phyloP scores from a whole-genome alignment of 2,329 filamentous ascomycete species.

The Alternaria sp. region DNA sequence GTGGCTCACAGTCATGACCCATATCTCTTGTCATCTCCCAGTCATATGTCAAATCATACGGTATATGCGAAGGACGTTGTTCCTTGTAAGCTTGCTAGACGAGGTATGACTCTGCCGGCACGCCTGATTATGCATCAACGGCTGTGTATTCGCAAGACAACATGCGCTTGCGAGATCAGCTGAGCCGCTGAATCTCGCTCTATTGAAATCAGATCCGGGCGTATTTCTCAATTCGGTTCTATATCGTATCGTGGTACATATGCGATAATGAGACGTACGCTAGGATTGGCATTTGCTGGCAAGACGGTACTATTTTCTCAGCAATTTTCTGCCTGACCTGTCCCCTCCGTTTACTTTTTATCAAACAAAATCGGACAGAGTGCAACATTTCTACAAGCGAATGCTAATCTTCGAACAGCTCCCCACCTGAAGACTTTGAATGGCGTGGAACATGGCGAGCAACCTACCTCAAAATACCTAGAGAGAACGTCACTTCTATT shows the following conservation, averaged over 20 bases:
- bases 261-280: background rate
- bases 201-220: background rate
- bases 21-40: background rate
- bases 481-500: conserved; percentile 64
- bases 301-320: background rate
- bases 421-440: conserved; percentile 57
- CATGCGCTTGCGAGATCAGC: background rate
- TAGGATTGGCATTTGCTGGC: background rate
- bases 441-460: conserved; percentile 89
- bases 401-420: conserved; percentile 44
- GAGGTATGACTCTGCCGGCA: conserved; percentile 11
- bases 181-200: background rate
- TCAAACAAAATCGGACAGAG: background rate
- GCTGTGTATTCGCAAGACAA: background rate
- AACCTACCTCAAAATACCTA: conserved; percentile 71
- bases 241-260: background rate
- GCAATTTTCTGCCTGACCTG: background rate
- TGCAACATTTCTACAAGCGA: background rate
- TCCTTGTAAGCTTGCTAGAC: conserved; percentile 4
- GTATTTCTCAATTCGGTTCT: background rate
- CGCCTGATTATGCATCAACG: background rate
- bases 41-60: conserved; percentile 7
- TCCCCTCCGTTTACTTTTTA: background rate
- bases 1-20: conserved; percentile 5
- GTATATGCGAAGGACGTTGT: conserved; percentile 2